A percentile compares a stretch with the other conserved stretches of the same genome.
Evolutionary conservation across 2,329 filamentous ascomycete species (phyloP).

Genomic region (Venturia carpophila): DNA sequence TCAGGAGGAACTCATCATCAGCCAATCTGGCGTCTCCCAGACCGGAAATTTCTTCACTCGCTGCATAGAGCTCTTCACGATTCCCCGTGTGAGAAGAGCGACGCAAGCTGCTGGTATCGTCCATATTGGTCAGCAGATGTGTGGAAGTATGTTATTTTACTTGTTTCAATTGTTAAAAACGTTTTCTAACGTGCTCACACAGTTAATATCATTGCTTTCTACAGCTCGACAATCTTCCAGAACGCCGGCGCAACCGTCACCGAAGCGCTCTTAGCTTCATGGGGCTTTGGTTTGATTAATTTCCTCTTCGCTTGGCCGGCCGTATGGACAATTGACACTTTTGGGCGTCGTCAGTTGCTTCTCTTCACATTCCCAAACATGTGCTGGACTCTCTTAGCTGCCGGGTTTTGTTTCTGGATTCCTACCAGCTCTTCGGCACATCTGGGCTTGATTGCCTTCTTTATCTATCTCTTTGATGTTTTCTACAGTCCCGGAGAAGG

Average conservation of each 20-base stretch:
- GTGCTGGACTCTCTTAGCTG: constrained; percentile 40
- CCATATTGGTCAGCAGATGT: constrained; percentile 63
- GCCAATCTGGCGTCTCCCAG: constrained; percentile 29
- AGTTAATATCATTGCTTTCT: constrained; percentile 44
- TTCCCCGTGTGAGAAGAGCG: constrained; percentile 62
- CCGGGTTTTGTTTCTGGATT: constrained; percentile 48
- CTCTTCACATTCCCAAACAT: constrained; percentile 45
- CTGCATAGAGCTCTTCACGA: constrained; percentile 54
- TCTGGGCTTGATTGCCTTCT: constrained; percentile 46
- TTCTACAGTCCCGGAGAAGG: constrained; percentile 37
- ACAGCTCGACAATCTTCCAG: constrained; percentile 43
- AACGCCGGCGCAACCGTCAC: constrained; percentile 38
- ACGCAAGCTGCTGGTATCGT: constrained; percentile 69
- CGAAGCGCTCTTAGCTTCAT: constrained; percentile 45
- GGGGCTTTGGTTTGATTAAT: constrained; percentile 52
- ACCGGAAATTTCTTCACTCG: constrained; percentile 33
- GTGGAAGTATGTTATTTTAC: constrained; percentile 38
- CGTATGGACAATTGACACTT: constrained; percentile 52
- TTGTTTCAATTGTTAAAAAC: too few species aligned
- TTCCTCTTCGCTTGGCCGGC: constrained; percentile 53
- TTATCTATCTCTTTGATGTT: constrained; percentile 49
- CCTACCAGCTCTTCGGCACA: constrained; percentile 33
- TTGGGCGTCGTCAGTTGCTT: constrained; percentile 43
- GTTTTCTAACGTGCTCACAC: neutral
- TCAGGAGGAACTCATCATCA: constrained; percentile 29